Evolutionary conservation across 371 early-diverging fungal species (phyloP), one percentile per base, ranked within the genome.

Genomic region (Coemansia sp.): DNA sequence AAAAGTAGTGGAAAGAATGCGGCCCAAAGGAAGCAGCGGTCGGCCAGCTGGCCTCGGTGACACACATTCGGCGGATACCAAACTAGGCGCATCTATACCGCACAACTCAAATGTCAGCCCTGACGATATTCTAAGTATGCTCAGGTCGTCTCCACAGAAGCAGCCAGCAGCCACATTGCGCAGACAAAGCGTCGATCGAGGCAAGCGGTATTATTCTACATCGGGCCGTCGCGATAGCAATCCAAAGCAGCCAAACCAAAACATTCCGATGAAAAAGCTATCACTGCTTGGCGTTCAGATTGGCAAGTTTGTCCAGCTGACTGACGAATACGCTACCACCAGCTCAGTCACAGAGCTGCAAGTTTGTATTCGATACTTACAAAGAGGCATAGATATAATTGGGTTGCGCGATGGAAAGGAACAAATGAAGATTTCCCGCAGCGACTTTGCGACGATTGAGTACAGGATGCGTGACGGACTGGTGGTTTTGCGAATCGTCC

Each of bases 221-320:
- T 14, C 28, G 18, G 52, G 42, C n/a, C 55, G 64, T 44, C 21
- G 55, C 53, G 39, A 25, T 5, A 54, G 54, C 55, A 28, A 5
- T 18, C 20, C 64, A 11, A 26, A 9, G 25, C 54, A 40, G 51
- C 54, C 9, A 26, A 11, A 16, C n/a, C 8, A 18, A 3, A 23
- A 16, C 44, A 64, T 44, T 16, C 67, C 67, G 21, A 8, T 26
- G 1, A 70, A 48, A 21, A 55, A 21, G 18, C 21, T 75, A 14
- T 14, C 20, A 1, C 64, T 75, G 37, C 26, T 23, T 6, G 75
- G 75, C 11, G 60, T 71, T 0, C 66, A 64, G 42, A 70, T 75
- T 20, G 75, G 75, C 16, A 62, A 54, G n/a, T 44, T 59, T 23
- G 16, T 63, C 20, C 40, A 63, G 37, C 37, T 33, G 6, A 20